These are phyloP conservation scores for Phaffia australis DNA, from an alignment of 768 basidiomycete genomes.

Conservation along the genomic window DNA sequence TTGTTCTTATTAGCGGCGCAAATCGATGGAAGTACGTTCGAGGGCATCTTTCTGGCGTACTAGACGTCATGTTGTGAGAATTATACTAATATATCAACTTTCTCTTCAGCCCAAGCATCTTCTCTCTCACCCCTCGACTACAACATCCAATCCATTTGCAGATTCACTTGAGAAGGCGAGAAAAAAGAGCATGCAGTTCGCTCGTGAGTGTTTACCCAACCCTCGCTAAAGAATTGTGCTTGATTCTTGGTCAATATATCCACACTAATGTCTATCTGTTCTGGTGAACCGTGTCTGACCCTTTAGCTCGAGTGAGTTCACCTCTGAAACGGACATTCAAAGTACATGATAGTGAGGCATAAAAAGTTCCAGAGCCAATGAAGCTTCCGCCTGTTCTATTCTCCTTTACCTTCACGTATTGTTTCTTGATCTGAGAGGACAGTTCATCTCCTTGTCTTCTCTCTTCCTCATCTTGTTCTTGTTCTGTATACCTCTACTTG, in stretches of 20 bases:
- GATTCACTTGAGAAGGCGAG: constrained; percentile 28
- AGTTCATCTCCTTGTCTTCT: too few species aligned
- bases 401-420: too few species aligned
- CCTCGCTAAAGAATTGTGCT: too few species aligned
- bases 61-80: constrained; percentile 17
- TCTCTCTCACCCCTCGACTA: neutral
- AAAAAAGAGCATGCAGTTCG: constrained; percentile 33
- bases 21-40: constrained; percentile 37
- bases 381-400: too few species aligned
- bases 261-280: neutral
- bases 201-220: constrained; percentile 30
- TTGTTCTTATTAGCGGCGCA: constrained; percentile 31
- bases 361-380: too few species aligned
- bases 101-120: constrained; percentile 11
- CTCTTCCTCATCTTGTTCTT: too few species aligned
- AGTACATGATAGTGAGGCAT: too few species aligned
- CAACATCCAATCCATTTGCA: constrained; percentile 10
- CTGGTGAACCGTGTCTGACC: constrained; percentile 1
- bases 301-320: constrained; percentile 33
- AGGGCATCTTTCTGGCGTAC: constrained; percentile 6
- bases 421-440: too few species aligned
- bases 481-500: too few species aligned
- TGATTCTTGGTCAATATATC: neutral
- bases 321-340: constrained; percentile 33
- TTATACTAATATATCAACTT: constrained; percentile 1